Conservation (phyloP, 169 alveolate species). For the Miamiensis avidus region DNA sequence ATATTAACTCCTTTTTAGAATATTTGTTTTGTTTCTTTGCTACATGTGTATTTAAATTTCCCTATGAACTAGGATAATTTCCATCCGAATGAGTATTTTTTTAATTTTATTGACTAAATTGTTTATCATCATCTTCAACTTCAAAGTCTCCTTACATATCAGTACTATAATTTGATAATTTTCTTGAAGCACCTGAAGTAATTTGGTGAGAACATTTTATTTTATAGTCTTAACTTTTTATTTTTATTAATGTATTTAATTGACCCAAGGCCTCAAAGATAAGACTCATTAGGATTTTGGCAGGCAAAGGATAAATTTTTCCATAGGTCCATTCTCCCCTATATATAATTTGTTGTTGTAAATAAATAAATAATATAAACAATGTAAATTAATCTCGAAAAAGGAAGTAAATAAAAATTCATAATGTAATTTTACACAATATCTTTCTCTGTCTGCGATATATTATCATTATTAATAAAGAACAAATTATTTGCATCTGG, state of each 20-base stretch:
- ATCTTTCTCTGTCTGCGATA: neutral
- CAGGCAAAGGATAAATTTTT: conserved; percentile 17
- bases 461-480: neutral
- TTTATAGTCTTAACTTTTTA: conserved; percentile 38
- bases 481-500: neutral
- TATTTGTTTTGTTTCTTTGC: conserved; percentile 1
- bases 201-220: conserved; percentile 41
- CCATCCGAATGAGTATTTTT: neutral
- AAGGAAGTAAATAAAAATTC: neutral
- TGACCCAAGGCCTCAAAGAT: conserved; percentile 30
- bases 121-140: neutral
- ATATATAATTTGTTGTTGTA: conserved; percentile 8
- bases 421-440: conserved; percentile 1
- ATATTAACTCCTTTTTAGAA: conserved; percentile 15
- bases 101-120: neutral
- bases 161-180: neutral
- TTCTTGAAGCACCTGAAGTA: conserved; percentile 17
- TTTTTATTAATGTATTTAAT: conserved; percentile 36
- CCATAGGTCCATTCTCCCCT: conserved; percentile 29
- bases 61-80: neutral
- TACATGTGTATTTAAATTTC: neutral
- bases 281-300: conserved; percentile 27
- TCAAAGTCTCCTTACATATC: conserved; percentile 5
- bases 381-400: neutral
- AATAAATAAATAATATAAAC: conserved; percentile 1